Evolutionary conservation across 2,329 filamentous ascomycete species (phyloP).

Genomic region (Penicillium corylophilum): DNA sequence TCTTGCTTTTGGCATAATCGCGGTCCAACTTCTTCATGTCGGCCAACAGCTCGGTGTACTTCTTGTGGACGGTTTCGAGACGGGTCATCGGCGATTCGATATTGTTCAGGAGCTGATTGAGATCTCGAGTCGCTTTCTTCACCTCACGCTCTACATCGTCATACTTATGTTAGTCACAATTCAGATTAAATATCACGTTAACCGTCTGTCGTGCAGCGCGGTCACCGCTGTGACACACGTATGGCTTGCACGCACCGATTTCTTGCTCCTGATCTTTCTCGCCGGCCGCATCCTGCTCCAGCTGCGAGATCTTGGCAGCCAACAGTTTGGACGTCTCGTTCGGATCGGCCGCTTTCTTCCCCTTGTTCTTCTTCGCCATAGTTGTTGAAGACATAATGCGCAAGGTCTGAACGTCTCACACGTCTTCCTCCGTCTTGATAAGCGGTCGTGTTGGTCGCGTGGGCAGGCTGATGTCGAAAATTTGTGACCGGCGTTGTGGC

Average conservation of each 20-base stretch:
- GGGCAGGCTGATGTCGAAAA: slow-evolving; percentile 17
- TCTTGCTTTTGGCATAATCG: slow-evolving; percentile 94
- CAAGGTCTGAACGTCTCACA: slow-evolving; percentile 6
- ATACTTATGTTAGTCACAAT: slow-evolving; percentile 26
- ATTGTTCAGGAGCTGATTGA: slow-evolving; percentile 77
- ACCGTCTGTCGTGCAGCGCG: neutral
- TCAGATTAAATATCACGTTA: slow-evolving; percentile 11
- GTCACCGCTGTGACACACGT: neutral
- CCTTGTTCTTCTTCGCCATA: slow-evolving; percentile 73
- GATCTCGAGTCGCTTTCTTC: slow-evolving; percentile 87
- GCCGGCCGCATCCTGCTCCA: slow-evolving; percentile 88
- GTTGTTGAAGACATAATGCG: slow-evolving; percentile 48
- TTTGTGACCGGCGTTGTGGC: slow-evolving; percentile 16
- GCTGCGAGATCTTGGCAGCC: slow-evolving; percentile 88
- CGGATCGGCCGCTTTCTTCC: slow-evolving; percentile 79
- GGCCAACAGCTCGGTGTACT: slow-evolving; percentile 84
- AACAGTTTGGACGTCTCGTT: slow-evolving; percentile 89
- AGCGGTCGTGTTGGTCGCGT: slow-evolving; percentile 41
- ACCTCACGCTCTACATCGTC: slow-evolving; percentile 75
- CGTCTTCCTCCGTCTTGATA: slow-evolving; percentile 33
- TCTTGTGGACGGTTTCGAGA: slow-evolving; percentile 84
- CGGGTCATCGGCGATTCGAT: slow-evolving; percentile 92
- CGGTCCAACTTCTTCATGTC: slow-evolving; percentile 96
- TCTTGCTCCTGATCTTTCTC: slow-evolving; percentile 95
- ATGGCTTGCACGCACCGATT: slow-evolving; percentile 67